Percentiles rank a stretch among this genome's conserved stretches.
These are phyloP conservation scores for Entomortierella chlamydospora DNA, from an alignment of 192 early-diverging fungal genomes.

Conservation along the genomic window DNA sequence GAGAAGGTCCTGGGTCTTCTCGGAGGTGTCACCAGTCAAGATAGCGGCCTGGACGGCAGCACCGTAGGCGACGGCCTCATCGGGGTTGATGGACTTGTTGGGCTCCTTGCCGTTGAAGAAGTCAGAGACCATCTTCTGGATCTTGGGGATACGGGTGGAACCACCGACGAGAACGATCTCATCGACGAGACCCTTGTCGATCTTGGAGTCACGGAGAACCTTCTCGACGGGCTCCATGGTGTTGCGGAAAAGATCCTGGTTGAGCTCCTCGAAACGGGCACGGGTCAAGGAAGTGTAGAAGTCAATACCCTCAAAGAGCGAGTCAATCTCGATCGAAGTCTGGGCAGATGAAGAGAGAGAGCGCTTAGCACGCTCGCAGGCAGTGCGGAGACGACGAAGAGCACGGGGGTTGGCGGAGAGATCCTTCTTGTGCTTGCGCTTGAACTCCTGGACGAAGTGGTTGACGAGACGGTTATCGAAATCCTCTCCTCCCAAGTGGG, in stretches of 20 bases:
- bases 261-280: constrained; percentile 99
- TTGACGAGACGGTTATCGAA: constrained; percentile 99
- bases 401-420: constrained; percentile 89
- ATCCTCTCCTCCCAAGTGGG: constrained; percentile 99
- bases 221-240: constrained; percentile 97
- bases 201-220: constrained; percentile 96
- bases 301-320: constrained; percentile 96
- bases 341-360: constrained; percentile 94
- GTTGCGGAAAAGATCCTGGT: constrained; percentile 94
- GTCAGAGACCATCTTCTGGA: constrained; percentile 97
- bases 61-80: constrained; percentile 99
- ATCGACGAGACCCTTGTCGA: constrained; percentile 89
- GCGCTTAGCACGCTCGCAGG: constrained; percentile 98
- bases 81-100: constrained; percentile 99
- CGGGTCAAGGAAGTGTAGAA: constrained; percentile 99
- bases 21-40: constrained; percentile 94
- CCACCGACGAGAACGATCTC: constrained; percentile 99
- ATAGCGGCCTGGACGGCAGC: constrained; percentile 99
- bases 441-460: constrained; percentile 96
- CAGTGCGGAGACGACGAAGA: constrained; percentile 96
- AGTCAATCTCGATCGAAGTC: constrained; percentile 96
- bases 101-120: constrained; percentile 99
- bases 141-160: constrained; percentile 99
- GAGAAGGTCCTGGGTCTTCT: constrained; percentile 95
- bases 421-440: constrained; percentile 99